Conservation (phyloP, 768 basidiomycete species). For the Gymnopilus junonius region DNA sequence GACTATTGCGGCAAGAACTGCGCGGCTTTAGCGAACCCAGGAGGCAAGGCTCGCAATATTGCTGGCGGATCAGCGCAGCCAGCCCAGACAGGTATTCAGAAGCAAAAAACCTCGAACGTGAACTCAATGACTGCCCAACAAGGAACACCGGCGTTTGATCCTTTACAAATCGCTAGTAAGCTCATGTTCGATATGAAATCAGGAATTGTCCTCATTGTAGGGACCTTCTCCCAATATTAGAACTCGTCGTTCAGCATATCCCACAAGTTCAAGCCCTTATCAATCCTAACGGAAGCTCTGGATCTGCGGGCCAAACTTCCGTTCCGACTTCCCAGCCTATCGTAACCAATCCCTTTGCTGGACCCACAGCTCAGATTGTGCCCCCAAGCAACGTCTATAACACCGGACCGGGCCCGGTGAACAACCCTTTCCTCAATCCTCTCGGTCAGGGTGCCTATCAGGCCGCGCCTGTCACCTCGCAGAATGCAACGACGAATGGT, state of each 20-base stretch:
- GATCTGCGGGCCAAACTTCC: neutral
- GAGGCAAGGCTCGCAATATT: conserved; percentile 21
- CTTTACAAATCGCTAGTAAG: conserved; percentile 45
- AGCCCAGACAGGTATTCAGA: conserved; percentile 6
- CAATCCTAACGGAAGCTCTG: conserved; percentile 10
- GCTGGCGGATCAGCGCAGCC: conserved; percentile 12
- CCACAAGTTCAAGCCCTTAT: conserved; percentile 49
- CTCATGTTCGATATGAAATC: conserved; percentile 7
- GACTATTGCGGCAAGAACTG: conserved; percentile 72
- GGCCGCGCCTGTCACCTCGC: conserved; percentile 7
- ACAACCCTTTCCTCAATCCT: conserved; percentile 38
- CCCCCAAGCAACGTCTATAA: conserved; percentile 15
- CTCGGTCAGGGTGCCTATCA: conserved; percentile 20
- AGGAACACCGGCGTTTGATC: conserved; percentile 35
- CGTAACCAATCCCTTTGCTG: conserved; percentile 17
- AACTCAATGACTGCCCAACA: conserved; percentile 19
- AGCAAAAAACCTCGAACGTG: conserved; percentile 20
- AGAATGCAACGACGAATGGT: conserved; percentile 29
- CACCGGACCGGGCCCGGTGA: conserved; percentile 21
- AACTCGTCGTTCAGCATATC: conserved; percentile 50
- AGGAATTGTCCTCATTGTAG: neutral
- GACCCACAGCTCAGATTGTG: conserved; percentile 22
- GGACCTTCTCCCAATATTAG: conserved; percentile 25
- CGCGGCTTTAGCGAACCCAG: conserved; percentile 48
- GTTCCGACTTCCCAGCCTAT: conserved; percentile 12